Evolutionary conservation across 352 stramenopile genomes (phyloP), one percentile per base, ranked within the genome.

Genomic region (Aphanomyces invadans): DNA sequence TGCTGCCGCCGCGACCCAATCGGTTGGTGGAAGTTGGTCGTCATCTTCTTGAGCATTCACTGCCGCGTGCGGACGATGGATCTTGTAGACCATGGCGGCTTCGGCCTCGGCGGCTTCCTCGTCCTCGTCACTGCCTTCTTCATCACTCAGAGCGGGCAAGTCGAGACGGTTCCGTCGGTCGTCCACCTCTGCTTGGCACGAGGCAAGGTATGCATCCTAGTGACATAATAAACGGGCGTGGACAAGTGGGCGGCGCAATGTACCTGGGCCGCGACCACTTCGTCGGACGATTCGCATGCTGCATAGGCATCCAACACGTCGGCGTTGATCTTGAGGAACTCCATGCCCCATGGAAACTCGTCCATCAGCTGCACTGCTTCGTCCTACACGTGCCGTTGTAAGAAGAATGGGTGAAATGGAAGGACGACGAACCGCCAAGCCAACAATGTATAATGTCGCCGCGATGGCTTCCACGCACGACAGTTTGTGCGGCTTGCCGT

Each of bases 371-470:
- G 80, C 28, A 83, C 73, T 1, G 92, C 93, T 62, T 97, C 89
- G 21, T 96, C 76, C 36, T 92, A 77, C 9, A n/a, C n/a, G n/a
- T 12, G 12, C 19, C n/a, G 21, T 32, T 21, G 26, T 48, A 21
- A 46, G 29, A 49, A 49, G n/a, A 10, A n/a, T n/a, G n/a, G n/a
- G n/a, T n/a, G n/a, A n/a, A n/a, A n/a, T n/a, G n/a, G 15, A 36
- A 54, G 15, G 60, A 38, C 29, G 44, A 36, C 32, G 23, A 17
- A 70, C 64, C 64, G 80, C 62, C 51, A 95, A 86, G 0, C 95
- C 95, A 60, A 97, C 96, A 74, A 99, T 99, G 75, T 97, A 98
- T 15, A 99, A 77, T 23, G 95, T 98, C 28, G 97, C 97, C 0
- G 95, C 95, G 53, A 98, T 95, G 3, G 97, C 97, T 74, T 99